Conservation (phyloP, 192 early-diverging fungal genomes). For the Dissophora globulifera region DNA sequence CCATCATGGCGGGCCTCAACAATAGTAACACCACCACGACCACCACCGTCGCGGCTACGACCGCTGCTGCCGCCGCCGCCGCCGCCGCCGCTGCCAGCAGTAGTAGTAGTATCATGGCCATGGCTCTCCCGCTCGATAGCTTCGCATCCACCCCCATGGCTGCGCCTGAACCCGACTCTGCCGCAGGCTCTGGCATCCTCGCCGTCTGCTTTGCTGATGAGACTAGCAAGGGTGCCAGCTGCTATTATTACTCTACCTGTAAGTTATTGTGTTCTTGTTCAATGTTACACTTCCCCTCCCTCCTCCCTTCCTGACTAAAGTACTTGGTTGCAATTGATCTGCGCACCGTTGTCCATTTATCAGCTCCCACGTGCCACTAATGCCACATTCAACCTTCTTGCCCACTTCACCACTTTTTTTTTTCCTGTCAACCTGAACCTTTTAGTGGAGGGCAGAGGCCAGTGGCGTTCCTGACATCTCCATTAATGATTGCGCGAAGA, state of each 20-base stretch:
- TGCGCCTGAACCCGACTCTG: not conserved
- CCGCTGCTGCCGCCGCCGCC: not conserved
- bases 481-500: conserved; percentile 43
- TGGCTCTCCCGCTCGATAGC: conserved; percentile 43
- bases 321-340: too few relatives aligned
- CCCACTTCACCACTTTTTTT: too few relatives aligned
- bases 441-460: conserved; percentile 38
- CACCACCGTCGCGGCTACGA: not conserved
- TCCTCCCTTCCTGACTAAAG: too few relatives aligned
- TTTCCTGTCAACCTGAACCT: too few relatives aligned
- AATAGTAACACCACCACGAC: conserved; percentile 29
- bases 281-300: too few relatives aligned
- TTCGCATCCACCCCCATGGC: conserved; percentile 22
- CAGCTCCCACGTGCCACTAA: too few relatives aligned
- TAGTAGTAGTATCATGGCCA: conserved; percentile 29
- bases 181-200: conserved; percentile 7
- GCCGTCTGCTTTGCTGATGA: conserved; percentile 46
- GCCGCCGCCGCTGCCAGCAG: not conserved
- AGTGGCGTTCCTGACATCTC: conserved; percentile 45
- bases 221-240: conserved; percentile 22
- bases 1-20: conserved; percentile 51
- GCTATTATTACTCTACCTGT: conserved; percentile 53
- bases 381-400: too few relatives aligned
- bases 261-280: conserved; percentile 7
- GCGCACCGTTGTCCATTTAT: too few relatives aligned